phyloP scores from a whole-genome alignment of 2,329 filamentous ascomycete species.

The Mycosphaerelloides madeirae region DNA sequence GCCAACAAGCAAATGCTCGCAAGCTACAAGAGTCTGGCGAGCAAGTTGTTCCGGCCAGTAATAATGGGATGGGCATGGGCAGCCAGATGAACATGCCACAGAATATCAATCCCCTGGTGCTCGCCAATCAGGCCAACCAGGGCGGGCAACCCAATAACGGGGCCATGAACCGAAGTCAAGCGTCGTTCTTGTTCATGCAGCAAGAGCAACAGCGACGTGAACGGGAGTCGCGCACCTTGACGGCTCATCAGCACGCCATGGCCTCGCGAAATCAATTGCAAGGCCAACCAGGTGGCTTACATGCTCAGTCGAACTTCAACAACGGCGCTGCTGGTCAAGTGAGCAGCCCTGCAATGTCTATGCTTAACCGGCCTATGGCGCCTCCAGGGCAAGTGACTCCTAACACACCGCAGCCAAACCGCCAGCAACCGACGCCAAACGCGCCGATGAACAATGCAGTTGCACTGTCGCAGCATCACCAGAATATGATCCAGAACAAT shows the following conservation, averaged over 20 bases:
- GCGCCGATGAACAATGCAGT: slow-evolving; percentile 24
- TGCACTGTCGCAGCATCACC: slow-evolving; percentile 28
- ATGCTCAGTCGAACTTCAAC: slow-evolving; percentile 37
- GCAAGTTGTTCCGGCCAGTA: slow-evolving; percentile 60
- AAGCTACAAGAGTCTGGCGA: slow-evolving; percentile 58
- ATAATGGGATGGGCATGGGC: slow-evolving; percentile 33
- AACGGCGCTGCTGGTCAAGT: slow-evolving; percentile 25
- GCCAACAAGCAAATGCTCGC: slow-evolving; percentile 58
- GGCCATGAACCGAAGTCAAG: slow-evolving; percentile 25
- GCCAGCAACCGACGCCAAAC: slow-evolving; percentile 24
- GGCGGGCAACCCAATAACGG: slow-evolving; percentile 16
- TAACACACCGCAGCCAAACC: slow-evolving; percentile 31
- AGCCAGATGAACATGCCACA: slow-evolving; percentile 25
- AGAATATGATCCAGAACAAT: slow-evolving; percentile 31
- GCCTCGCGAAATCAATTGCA: slow-evolving; percentile 43
- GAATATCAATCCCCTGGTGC: slow-evolving; percentile 34
- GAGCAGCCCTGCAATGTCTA: slow-evolving; percentile 44
- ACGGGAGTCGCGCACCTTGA: slow-evolving; percentile 37
- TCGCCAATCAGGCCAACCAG: slow-evolving; percentile 26
- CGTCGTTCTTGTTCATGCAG: slow-evolving; percentile 37
- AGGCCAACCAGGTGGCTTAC: slow-evolving; percentile 45
- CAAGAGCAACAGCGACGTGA: slow-evolving; percentile 41
- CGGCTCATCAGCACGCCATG: slow-evolving; percentile 35
- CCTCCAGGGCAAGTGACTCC: slow-evolving; percentile 39
- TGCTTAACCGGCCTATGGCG: slow-evolving; percentile 46